phyloP scores from a whole-genome alignment of 1,284 basidiomycete genomes.

The Puccinia coronata region DNA sequence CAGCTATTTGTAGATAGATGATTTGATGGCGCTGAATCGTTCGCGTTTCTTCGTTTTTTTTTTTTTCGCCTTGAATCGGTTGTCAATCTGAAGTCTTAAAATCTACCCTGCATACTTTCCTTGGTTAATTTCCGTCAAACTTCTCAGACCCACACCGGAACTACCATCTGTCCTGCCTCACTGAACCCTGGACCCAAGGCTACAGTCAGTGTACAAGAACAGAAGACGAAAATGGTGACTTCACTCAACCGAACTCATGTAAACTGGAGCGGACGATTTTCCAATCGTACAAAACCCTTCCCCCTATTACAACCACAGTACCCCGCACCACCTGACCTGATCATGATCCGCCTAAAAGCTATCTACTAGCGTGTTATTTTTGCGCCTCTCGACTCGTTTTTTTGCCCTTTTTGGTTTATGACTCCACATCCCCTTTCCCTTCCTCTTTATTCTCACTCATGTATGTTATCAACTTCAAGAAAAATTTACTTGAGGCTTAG shows the following conservation, averaged over 20 bases:
- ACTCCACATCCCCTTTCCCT: too few species aligned
- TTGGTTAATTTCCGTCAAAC: conserved; percentile 3
- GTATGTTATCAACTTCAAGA: too few species aligned
- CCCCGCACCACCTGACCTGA: too few species aligned
- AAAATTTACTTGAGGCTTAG: too few species aligned
- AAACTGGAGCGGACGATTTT: neutral
- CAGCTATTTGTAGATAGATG: too few species aligned
- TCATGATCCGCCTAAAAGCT: too few species aligned
- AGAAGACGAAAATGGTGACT: neutral
- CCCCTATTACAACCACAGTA: neutral
- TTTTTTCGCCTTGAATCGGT: too few species aligned
- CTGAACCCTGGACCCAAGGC: neutral
- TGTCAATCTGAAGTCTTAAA: conserved; percentile 19
- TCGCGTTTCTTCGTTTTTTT: too few species aligned
- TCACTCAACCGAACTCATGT: neutral
- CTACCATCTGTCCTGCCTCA: neutral
- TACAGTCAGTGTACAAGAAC: neutral
- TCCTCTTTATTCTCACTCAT: too few species aligned
- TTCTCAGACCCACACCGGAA: neutral
- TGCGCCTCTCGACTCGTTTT: too few species aligned
- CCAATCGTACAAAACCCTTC: neutral
- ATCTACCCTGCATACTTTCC: conserved; percentile 39
- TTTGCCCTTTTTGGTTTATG: too few species aligned
- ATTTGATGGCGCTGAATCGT: neutral
- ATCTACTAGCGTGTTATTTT: too few species aligned